A percentile compares a stretch with the other conserved stretches of the same genome.
Evolutionary conservation across 108 stramenopile species (phyloP).

Genomic region (Aurantiochytrium sp.): DNA sequence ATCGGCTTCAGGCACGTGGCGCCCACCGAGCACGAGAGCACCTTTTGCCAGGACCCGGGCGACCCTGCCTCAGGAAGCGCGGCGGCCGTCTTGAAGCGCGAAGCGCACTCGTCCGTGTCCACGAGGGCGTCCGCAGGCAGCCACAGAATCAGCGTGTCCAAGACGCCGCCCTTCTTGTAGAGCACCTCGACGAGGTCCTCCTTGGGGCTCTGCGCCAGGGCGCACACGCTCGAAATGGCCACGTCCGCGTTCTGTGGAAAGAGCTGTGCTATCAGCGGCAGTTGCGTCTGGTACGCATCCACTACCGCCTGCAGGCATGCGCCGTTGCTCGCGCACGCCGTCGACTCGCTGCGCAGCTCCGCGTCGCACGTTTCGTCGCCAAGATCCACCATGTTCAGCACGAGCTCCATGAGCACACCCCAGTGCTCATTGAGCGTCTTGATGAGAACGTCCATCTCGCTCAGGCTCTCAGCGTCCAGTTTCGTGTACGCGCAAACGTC

Average conservation of each 20-base stretch:
- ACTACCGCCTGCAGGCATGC: neutral
- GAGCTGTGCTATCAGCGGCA: neutral
- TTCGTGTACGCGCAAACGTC: neutral
- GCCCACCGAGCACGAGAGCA: neutral
- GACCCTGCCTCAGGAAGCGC: neutral
- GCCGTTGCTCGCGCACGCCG: neutral
- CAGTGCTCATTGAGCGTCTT: neutral
- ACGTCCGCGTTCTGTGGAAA: neutral
- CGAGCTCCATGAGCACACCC: neutral
- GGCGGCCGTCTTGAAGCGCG: neutral
- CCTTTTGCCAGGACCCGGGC: constrained; percentile 9
- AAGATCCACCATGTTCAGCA: neutral
- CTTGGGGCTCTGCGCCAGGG: neutral
- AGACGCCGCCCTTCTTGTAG: neutral
- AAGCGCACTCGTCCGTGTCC: neutral
- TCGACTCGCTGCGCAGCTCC: neutral
- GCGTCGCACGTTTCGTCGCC: neutral
- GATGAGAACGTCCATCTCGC: neutral
- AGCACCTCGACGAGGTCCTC: neutral
- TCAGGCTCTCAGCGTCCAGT: neutral
- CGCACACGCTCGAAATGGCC: neutral
- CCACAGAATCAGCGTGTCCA: neutral
- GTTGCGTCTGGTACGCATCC: neutral
- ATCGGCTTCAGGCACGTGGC: neutral
- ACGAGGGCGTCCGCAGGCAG: neutral